phyloP scores from a whole-genome alignment of 768 basidiomycete species.

The Lentinula guzmanii region DNA sequence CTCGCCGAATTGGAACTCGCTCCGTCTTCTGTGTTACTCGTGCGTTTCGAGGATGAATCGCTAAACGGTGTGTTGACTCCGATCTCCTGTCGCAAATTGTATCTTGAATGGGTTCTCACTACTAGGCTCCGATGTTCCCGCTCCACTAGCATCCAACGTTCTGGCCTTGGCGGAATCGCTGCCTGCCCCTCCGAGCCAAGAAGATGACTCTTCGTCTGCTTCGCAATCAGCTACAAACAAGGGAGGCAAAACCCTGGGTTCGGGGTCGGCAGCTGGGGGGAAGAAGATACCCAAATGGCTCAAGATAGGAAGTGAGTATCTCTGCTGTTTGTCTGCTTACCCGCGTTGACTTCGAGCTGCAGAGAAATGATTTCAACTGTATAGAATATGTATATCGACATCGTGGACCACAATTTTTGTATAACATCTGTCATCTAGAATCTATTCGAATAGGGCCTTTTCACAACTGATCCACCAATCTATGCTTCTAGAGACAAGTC shows the following conservation, averaged over 20 bases:
- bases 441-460: neutral
- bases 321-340: neutral
- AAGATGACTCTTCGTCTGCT: constrained; percentile 3
- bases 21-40: constrained; percentile 71
- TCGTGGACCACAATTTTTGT: neutral
- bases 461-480: constrained; percentile 5
- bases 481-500: too few species aligned
- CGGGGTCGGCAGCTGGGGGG: constrained; percentile 18
- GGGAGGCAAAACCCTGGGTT: neutral
- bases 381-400: neutral
- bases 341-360: neutral
- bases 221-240: constrained; percentile 6
- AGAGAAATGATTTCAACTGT: neutral
- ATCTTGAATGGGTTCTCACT: neutral
- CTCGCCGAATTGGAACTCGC: constrained; percentile 69
- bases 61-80: constrained; percentile 53
- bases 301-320: constrained; percentile 57
- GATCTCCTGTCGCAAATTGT: neutral
- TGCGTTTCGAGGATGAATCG: constrained; percentile 68
- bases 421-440: neutral
- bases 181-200: constrained; percentile 44
- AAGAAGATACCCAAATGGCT: constrained; percentile 79
- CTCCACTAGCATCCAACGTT: constrained; percentile 31
- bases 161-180: constrained; percentile 59
- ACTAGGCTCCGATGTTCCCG: neutral